Percentiles rank a stretch among this genome's conserved stretches.
These are phyloP conservation scores for Acanthamoeba culbertsoni DNA, from an alignment of 208 protist genomes.

Conservation along the genomic window DNA sequence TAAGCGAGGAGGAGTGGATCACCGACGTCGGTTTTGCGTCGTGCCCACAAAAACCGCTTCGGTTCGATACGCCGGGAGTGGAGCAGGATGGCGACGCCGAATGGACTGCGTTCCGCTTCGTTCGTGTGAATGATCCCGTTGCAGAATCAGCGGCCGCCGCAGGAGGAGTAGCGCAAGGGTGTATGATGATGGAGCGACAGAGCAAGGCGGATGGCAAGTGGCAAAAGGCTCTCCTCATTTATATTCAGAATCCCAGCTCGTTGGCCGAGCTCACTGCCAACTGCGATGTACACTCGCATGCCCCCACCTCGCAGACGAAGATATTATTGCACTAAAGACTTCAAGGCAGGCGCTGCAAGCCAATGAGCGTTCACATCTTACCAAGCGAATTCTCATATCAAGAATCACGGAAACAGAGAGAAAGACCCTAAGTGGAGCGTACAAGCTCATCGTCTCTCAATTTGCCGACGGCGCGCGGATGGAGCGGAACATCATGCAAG, in stretches of 20 bases:
- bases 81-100: background rate
- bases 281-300: background rate
- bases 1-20: background rate
- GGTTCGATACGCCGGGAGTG: background rate
- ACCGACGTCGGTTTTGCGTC: background rate
- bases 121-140: background rate
- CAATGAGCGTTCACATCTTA: background rate
- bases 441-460: background rate
- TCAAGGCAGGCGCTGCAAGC: background rate
- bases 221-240: background rate
- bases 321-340: too few species aligned
- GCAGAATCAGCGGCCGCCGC: too few species aligned
- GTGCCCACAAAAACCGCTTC: background rate
- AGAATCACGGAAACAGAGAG: background rate
- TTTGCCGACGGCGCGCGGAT: background rate
- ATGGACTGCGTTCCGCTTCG: background rate
- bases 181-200: background rate
- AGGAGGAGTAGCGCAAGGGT: too few species aligned
- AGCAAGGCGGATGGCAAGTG: background rate
- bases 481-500: background rate
- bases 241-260: background rate
- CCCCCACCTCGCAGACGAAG: too few species aligned
- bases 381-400: background rate
- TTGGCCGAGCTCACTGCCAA: background rate
- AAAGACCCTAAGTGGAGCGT: background rate